A percentile compares a stretch with the other conserved stretches of the same genome.
Evolutionary conservation across 495 filamentous ascomycete genomes (phyloP).

Genomic region (Amorphotheca resinae): DNA sequence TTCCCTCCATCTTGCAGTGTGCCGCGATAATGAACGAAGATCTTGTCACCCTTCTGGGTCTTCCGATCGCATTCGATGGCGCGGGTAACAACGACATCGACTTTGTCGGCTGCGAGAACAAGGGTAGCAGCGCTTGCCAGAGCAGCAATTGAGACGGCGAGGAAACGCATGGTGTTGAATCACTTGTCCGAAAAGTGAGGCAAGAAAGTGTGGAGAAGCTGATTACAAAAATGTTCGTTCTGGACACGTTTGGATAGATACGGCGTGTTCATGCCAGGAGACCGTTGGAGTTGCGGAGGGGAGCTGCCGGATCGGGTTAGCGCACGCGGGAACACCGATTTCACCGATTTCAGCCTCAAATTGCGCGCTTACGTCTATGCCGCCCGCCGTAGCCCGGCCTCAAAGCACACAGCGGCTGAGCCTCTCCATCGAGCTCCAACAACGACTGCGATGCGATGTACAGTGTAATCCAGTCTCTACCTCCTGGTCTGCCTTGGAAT

Average conservation of each 20-base stretch:
- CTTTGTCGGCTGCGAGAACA: slow-evolving; percentile 37
- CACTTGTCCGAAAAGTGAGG: not conserved
- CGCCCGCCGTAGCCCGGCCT: too few species aligned
- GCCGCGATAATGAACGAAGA: slow-evolving; percentile 80
- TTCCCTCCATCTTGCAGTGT: slow-evolving; percentile 46
- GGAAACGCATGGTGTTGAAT: slow-evolving; percentile 36
- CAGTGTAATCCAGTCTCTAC: too few species aligned
- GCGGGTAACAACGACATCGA: slow-evolving; percentile 66
- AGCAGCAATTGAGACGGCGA: slow-evolving; percentile 43
- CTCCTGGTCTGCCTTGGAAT: too few species aligned
- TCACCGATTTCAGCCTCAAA: too few species aligned
- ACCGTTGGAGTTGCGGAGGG: not conserved
- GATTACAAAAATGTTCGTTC: not conserved
- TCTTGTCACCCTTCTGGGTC: slow-evolving; percentile 61
- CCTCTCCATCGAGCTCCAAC: too few species aligned
- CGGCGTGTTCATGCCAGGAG: not conserved
- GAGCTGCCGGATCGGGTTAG: too few species aligned
- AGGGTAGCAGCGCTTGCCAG: slow-evolving; percentile 39
- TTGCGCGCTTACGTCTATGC: too few species aligned
- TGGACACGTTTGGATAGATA: not conserved
- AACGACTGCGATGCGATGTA: too few species aligned
- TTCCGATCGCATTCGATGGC: slow-evolving; percentile 61
- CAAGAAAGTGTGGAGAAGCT: not conserved
- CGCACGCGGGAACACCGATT: too few species aligned
- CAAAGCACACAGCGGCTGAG: too few species aligned